Evolutionary conservation across 805 yeast species (phyloP), one percentile per base, ranked within the genome.

Genomic region (Komagataella populi): DNA sequence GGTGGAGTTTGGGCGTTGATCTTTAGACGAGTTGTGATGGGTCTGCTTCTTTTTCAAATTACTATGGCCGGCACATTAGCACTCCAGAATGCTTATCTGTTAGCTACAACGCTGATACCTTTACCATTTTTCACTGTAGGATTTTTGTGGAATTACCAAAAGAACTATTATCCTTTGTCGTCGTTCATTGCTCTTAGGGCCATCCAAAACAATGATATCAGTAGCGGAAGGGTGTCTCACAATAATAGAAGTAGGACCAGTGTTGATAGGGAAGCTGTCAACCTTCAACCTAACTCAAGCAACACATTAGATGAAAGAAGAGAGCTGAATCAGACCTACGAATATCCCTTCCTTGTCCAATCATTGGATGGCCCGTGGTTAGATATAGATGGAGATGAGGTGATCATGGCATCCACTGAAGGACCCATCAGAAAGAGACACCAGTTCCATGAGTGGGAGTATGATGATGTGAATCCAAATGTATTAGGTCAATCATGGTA

Each of bases 1-100:
- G 99, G 98, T 1, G 86, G 85, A 62, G 95, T 91, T 1, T 91
- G 97, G 98, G 96, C 96, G 0, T 70, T 89, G 49, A 82, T 91
- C 2, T 84, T 86, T 60, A 74, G 96, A 58, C 74, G 99, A 57
- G 80, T 90, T 1, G 79, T 86, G 51, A 62, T 88, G 53, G 98
- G 98, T 0, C 67, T 91, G 23, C 66, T 86, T 39, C 71, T 91
- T 14, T 89, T 91, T 64, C 99, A 93, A 62, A 67, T 91, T 53
- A 88, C 96, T 10, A 89, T 90, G 87, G 88, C 91, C 0, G 98
- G 98, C 2, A 81, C 95, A 0, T 71, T 91, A 54, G 76, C 78
- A 2, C 74, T 87, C 52, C 88, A 85, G 59, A 80, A 83, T 54
- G 96, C 95, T 0, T 89, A 82, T 70, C 66, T 80, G 4, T 70